Evolutionary conservation across 345 rosid species (phyloP).

Genomic region (Moricandia arvensis): DNA sequence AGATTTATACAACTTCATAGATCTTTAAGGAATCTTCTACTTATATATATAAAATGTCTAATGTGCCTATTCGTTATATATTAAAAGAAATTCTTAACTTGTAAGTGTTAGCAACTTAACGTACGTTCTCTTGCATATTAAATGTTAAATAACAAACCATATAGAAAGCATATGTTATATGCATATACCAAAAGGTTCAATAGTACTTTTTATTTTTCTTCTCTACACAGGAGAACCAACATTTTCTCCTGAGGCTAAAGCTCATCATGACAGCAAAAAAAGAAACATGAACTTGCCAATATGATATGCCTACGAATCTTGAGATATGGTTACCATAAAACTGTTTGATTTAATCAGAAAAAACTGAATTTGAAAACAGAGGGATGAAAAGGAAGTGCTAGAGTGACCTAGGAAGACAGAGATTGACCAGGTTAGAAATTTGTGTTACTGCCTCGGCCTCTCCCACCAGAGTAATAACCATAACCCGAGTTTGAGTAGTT

Average conservation of each 20-base stretch:
- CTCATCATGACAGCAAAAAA: slow-evolving; percentile 15
- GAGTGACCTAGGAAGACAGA: slow-evolving; percentile 7
- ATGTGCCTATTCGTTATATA: neutral
- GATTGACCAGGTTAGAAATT: slow-evolving; percentile 23
- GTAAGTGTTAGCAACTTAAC: neutral
- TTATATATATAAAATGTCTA: neutral
- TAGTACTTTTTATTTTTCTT: slow-evolving; percentile 4
- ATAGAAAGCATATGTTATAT: neutral
- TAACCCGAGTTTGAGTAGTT: slow-evolving; percentile 23
- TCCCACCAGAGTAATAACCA: slow-evolving; percentile 24
- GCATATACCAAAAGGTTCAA: slow-evolving; percentile 25
- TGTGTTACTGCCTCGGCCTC: slow-evolving; percentile 34
- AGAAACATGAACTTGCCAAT: slow-evolving; percentile 15
- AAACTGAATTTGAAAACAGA: neutral
- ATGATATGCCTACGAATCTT: slow-evolving; percentile 25
- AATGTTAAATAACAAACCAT: neutral
- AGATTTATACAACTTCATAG: slow-evolving; percentile 1
- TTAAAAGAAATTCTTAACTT: slow-evolving; percentile 32
- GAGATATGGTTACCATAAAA: neutral
- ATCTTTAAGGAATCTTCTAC: slow-evolving; percentile 26
- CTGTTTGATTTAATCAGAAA: neutral
- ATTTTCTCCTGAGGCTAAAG: slow-evolving; percentile 19
- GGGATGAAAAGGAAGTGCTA: neutral
- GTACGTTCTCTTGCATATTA: too few relatives aligned
- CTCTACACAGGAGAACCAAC: slow-evolving; percentile 22